phyloP scores from a whole-genome alignment of 108 stramenopile genomes.

The Cylindrotheca fusiformis region DNA sequence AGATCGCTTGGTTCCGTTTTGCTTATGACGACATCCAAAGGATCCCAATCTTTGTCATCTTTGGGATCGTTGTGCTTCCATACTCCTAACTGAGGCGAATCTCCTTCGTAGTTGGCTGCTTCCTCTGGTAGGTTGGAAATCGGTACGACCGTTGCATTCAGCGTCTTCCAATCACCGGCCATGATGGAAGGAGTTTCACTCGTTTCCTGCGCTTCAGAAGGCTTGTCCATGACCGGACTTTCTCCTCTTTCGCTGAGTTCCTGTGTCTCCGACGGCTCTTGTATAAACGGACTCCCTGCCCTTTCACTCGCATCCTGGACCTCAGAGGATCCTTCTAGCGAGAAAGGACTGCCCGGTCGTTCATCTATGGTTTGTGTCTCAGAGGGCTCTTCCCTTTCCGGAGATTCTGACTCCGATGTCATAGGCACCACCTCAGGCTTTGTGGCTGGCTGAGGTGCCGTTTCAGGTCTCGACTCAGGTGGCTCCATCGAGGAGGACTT shows the following conservation, averaged over 20 bases:
- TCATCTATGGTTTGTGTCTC: too few relatives aligned
- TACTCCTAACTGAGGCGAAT: not conserved
- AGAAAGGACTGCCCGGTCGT: too few relatives aligned
- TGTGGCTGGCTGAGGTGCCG: too few relatives aligned
- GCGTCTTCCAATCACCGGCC: not conserved
- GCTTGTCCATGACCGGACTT: not conserved
- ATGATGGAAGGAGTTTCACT: not conserved
- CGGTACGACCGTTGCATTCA: not conserved
- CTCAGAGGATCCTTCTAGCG: too few relatives aligned
- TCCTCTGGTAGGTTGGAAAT: not conserved
- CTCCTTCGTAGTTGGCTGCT: not conserved
- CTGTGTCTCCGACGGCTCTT: not conserved
- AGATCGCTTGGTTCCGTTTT: not conserved
- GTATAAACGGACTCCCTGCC: too few relatives aligned
- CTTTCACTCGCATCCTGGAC: too few relatives aligned
- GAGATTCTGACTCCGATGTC: too few relatives aligned
- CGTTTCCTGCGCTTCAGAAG: not conserved
- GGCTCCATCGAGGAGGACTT: too few relatives aligned
- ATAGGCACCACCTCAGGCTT: too few relatives aligned
- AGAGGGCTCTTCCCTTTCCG: too few relatives aligned
- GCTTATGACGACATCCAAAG: not conserved
- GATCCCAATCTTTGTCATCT: constrained; percentile 6
- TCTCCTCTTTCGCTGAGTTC: constrained; percentile 1
- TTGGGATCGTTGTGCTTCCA: not conserved
- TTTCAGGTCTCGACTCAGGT: too few relatives aligned